A percentile compares a stretch with the other conserved stretches of the same genome.
These are phyloP conservation scores for Trifolium pratense DNA, from an alignment of 306 rosid species.

Conservation along the genomic window DNA sequence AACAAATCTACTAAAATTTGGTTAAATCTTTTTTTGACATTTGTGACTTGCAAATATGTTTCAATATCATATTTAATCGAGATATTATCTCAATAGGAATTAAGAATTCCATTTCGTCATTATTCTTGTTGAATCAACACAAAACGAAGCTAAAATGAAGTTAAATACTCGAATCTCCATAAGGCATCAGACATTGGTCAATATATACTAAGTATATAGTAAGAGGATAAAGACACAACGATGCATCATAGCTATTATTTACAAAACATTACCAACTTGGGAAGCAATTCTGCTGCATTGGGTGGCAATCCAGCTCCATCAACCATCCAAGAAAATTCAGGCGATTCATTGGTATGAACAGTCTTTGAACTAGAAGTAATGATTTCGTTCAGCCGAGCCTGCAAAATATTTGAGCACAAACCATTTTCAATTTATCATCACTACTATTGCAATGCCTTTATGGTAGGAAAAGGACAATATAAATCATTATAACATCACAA, in stretches of 20 bases:
- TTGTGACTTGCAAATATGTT: neutral
- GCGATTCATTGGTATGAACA: constrained; percentile 45
- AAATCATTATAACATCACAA: constrained; percentile 20
- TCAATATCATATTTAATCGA: neutral
- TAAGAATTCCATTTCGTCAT: neutral
- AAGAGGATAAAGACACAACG: constrained; percentile 13
- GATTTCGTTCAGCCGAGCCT: constrained; percentile 90
- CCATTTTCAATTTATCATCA: constrained; percentile 22
- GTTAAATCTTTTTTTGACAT: neutral
- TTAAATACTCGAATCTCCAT: constrained; percentile 10
- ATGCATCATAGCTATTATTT: constrained; percentile 24
- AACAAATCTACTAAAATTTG: constrained; percentile 2
- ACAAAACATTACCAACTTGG: constrained; percentile 69
- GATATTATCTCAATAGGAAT: neutral
- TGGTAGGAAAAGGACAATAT: constrained; percentile 16
- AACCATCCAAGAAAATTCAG: constrained; percentile 80
- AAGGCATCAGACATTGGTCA: neutral
- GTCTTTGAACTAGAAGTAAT: constrained; percentile 66
- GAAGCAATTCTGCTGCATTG: constrained; percentile 77
- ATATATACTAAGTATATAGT: neutral
- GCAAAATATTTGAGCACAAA: constrained; percentile 39
- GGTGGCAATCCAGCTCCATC: constrained; percentile 95
- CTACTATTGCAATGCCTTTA: constrained; percentile 9
- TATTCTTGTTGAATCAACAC: neutral
- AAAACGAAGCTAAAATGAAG: constrained; percentile 24